phyloP scores from a whole-genome alignment of 805 yeast genomes.

The Starmerella vaccinii region DNA sequence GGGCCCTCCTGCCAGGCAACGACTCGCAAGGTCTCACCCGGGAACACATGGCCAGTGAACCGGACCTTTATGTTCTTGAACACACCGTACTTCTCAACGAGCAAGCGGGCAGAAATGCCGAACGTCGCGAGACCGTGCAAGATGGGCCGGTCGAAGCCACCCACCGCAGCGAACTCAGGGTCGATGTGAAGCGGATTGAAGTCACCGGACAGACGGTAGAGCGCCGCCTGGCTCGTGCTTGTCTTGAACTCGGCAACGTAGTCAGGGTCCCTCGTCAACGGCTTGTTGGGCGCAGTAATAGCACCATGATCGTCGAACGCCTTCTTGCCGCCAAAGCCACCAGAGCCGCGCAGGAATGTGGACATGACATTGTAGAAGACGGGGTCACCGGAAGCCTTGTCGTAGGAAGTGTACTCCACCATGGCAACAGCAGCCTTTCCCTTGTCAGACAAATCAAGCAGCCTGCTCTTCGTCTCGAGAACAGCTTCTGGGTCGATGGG shows the following conservation, averaged over 20 bases:
- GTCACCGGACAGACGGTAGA: conserved; percentile 88
- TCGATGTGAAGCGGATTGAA: conserved; percentile 92
- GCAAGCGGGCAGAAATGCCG: conserved; percentile 69
- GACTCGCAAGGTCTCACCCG: conserved; percentile 79
- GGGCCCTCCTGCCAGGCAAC: conserved; percentile 73
- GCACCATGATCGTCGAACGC: conserved; percentile 49
- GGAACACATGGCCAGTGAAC: conserved; percentile 84
- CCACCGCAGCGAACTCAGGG: conserved; percentile 79
- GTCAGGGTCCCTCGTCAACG: conserved; percentile 59
- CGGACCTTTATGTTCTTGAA: conserved; percentile 80
- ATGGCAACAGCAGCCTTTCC: conserved; percentile 72
- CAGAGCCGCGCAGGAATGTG: conserved; percentile 68
- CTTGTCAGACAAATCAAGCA: conserved; percentile 72
- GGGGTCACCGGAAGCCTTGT: conserved; percentile 55
- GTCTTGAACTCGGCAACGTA: conserved; percentile 51
- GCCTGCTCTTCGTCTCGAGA: conserved; percentile 50
- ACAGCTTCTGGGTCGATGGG: conserved; percentile 68
- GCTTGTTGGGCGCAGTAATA: conserved; percentile 51
- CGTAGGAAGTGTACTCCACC: conserved; percentile 65
- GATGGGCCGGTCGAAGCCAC: conserved; percentile 75
- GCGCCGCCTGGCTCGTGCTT: conserved; percentile 65
- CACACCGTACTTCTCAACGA: conserved; percentile 70
- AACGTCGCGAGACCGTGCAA: conserved; percentile 85
- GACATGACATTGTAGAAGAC: conserved; percentile 76
- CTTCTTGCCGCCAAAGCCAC: conserved; percentile 40